Percentiles rank a stretch among this genome's conserved stretches.
These are phyloP conservation scores for Calonectria leucothoes DNA, from an alignment of 2,329 filamentous ascomycete genomes.

Conservation along the genomic window DNA sequence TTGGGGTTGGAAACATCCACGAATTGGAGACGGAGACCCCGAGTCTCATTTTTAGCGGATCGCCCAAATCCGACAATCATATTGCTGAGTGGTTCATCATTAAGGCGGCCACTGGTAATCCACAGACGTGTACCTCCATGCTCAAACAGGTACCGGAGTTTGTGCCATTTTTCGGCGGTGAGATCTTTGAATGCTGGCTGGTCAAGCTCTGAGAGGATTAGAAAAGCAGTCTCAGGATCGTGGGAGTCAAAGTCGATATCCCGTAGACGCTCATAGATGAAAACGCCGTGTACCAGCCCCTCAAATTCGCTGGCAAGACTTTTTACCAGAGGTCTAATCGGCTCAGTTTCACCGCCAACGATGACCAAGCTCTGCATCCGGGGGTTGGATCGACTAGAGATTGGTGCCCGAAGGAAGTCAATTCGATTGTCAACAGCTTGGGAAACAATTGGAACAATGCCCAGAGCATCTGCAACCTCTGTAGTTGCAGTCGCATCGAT, in stretches of 20 bases:
- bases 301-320: background rate
- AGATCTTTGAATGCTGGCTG: background rate
- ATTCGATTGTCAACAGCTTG: constrained; percentile 3
- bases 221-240: background rate
- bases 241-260: background rate
- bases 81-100: background rate
- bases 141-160: background rate
- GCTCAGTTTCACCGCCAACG: background rate
- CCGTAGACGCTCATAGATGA: background rate
- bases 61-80: background rate
- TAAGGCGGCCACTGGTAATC: background rate
- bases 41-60: background rate
- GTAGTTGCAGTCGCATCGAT: background rate
- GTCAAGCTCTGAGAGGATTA: background rate
- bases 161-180: background rate
- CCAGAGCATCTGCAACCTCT: background rate
- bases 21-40: background rate
- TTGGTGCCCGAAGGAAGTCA: background rate
- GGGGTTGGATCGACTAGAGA: background rate
- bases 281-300: background rate
- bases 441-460: background rate
- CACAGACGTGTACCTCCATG: background rate
- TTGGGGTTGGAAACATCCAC: background rate
- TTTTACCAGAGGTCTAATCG: background rate
- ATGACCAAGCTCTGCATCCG: background rate